A percentile compares a stretch with the other conserved stretches of the same genome.
phyloP scores from a whole-genome alignment of 805 yeast genomes.

The Debaryomyces maramus region DNA sequence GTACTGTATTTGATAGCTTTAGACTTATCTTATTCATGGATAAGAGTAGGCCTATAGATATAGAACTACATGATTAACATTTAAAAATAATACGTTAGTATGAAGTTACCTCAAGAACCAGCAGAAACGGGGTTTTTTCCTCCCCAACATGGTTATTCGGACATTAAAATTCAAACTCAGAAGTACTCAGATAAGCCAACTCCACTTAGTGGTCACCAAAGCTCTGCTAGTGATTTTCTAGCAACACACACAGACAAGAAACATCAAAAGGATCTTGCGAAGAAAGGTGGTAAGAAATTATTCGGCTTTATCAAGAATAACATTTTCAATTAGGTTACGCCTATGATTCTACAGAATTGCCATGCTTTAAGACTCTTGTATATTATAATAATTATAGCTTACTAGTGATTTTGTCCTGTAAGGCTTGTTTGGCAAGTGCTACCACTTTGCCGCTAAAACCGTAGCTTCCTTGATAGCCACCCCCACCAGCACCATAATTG shows the following conservation, averaged over 20 bases:
- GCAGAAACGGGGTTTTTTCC: constrained; percentile 25
- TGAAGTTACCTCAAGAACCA: constrained; percentile 30
- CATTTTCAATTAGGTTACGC: constrained; percentile 16
- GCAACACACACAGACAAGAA: constrained; percentile 26
- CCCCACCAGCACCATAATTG: constrained; percentile 72
- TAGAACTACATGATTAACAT: too few species aligned
- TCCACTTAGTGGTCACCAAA: constrained; percentile 26
- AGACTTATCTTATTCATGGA: neutral
- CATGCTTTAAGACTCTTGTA: too few species aligned
- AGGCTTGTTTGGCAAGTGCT: constrained; percentile 22
- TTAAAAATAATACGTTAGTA: too few species aligned
- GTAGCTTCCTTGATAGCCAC: constrained; percentile 73
- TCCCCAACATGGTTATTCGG: constrained; percentile 34
- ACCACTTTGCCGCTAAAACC: constrained; percentile 58
- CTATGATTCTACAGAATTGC: too few species aligned
- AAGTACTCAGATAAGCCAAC: constrained; percentile 35
- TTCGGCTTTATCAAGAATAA: constrained; percentile 21
- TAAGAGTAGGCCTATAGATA: neutral
- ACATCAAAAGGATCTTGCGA: constrained; percentile 38
- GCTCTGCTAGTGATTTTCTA: constrained; percentile 28
- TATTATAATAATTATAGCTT: neutral
- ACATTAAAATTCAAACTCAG: constrained; percentile 28
- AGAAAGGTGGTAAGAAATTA: constrained; percentile 21
- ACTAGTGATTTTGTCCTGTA: constrained; percentile 7
- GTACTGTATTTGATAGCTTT: neutral